These are phyloP conservation scores for Paecilomyces niveus DNA, from an alignment of 2,329 filamentous ascomycete genomes.

Conservation along the genomic window DNA sequence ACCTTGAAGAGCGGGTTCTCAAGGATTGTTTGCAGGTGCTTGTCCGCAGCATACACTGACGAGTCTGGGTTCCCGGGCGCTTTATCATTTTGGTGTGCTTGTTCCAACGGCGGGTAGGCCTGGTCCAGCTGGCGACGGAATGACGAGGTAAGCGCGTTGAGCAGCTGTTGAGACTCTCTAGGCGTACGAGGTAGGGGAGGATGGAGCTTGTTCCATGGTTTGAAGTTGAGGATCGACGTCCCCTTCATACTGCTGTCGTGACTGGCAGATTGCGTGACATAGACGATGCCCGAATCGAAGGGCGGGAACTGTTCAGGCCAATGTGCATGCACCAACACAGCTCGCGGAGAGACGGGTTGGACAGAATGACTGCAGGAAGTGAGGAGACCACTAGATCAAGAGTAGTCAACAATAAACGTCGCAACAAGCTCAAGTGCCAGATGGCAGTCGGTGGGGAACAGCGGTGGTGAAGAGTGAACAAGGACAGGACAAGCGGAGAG, in stretches of 20 bases:
- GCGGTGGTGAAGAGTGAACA: constrained; percentile 12
- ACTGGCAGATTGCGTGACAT: constrained; percentile 3
- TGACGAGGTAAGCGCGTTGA: constrained; percentile 54
- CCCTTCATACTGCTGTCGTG: constrained; percentile 42
- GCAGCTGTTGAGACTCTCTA: constrained; percentile 52
- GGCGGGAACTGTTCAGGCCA: not conserved
- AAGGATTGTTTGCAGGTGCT: constrained; percentile 31
- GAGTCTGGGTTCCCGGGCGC: constrained; percentile 18
- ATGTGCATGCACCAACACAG: not conserved
- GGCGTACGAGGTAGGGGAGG: constrained; percentile 45
- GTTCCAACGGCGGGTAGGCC: constrained; percentile 41
- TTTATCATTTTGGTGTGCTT: constrained; percentile 10
- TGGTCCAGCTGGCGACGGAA: constrained; percentile 58
- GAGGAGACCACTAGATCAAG: not conserved
- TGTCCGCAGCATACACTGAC: constrained; percentile 26
- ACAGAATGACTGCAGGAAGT: constrained; percentile 4
- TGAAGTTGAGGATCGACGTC: constrained; percentile 41
- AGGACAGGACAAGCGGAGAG: no score
- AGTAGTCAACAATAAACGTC: no score
- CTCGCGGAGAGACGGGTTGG: not conserved
- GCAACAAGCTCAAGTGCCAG: not conserved
- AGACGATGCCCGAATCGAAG: constrained; percentile 4
- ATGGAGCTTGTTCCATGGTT: constrained; percentile 48
- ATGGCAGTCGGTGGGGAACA: constrained; percentile 6
- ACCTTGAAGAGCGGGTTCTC: constrained; percentile 36